Base-by-base conservation (phyloP, 73 alveolate species). In the Paramecium tetraurelia region DNA sequence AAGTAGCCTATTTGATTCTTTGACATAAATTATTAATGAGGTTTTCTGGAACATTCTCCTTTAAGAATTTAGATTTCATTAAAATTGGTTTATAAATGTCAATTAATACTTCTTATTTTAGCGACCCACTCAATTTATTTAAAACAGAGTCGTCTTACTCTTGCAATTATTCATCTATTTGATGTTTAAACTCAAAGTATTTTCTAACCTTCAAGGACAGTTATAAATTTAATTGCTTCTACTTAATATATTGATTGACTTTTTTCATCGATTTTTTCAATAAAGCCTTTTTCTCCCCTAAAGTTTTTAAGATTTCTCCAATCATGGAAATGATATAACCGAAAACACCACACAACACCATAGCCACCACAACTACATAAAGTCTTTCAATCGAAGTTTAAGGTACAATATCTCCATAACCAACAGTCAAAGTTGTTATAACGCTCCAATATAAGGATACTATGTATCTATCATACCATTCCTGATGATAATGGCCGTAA, bases 371-470 rank as follows among this genome's bases (percentile, higher is more conserved):
- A 20, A 89, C 58, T 11, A 89, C 94, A 89, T 70, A 89, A 38
- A 70, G 27, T 46, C 94, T 38, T 89, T 89, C 94, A 1, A 71
- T 27, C 12, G 94, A 43, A 18, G 94, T 89, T 27, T 38, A 38
- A 8, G 94, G 94, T 27, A 89, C 94, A 41, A 89, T 71, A 72
- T 89, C 94, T 14, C 94, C 94, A 89, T 89, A 89, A 44, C 94
- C 94, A 14, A 89, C 90, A 11, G 94, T 89, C 48, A 89, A 46
- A 46, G 87, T 89, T 46, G 94, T 89, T 7, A 89, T 89, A 7
- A 89, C 94, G 48, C 92, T 83, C 94, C 94, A 89, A 70, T 89
- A 89, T 21, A 89, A 35, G 0, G 94, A 89, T 43, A 83, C 92
- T 18, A 89, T 89, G 33, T 89, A 89, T 29, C 84, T 36, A 10